A percentile compares a stretch with the other conserved stretches of the same genome.
Evolutionary conservation across 2,329 filamentous ascomycete species (phyloP).

Genomic region (Cercospora canescens): DNA sequence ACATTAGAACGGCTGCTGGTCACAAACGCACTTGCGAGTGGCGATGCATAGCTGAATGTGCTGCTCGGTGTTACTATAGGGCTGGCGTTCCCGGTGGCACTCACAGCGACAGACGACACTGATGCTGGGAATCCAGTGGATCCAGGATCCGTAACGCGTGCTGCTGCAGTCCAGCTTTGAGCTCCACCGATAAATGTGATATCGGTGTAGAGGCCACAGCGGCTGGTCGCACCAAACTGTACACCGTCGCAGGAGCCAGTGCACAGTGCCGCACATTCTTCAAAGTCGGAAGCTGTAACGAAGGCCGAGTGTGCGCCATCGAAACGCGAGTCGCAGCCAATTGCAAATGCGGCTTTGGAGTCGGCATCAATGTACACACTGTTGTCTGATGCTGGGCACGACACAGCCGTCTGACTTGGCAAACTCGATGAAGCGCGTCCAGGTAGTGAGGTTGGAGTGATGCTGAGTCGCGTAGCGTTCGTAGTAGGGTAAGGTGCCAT

Average conservation of each 20-base stretch:
- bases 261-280: conserved; percentile 21
- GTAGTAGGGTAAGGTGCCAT: background rate
- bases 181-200: conserved; percentile 21
- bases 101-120: background rate
- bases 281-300: conserved; percentile 21
- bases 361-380: conserved; percentile 18
- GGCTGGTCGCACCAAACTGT: conserved; percentile 22
- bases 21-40: background rate
- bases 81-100: background rate
- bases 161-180: conserved; percentile 24
- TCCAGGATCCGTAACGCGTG: conserved; percentile 16
- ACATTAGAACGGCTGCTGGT: conserved; percentile 3
- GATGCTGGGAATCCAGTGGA: conserved; percentile 3
- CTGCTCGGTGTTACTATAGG: background rate
- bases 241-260: conserved; percentile 25
- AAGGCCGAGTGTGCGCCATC: conserved; percentile 22
- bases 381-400: conserved; percentile 21
- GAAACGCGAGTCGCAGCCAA: conserved; percentile 24
- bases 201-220: conserved; percentile 25
- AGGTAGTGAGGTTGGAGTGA: background rate
- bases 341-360: conserved; percentile 19
- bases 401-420: conserved; percentile 12
- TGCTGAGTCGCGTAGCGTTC: background rate
- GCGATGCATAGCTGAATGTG: conserved; percentile 2
- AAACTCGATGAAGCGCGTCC: background rate